Conservation (phyloP, 345 rosid genomes). For the Acer campestre region DNA sequence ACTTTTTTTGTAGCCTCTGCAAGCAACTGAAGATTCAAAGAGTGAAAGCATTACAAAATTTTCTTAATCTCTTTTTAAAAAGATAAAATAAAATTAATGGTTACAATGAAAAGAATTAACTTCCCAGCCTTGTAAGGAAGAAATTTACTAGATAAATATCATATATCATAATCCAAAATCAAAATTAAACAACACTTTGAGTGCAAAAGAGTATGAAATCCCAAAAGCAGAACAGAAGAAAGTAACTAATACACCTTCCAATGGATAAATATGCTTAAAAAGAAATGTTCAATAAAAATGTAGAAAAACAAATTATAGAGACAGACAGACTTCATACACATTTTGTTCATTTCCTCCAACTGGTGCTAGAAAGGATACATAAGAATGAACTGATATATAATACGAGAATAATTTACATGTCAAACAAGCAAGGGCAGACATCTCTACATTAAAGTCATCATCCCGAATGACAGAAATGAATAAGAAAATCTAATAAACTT, state of each 20-base stretch:
- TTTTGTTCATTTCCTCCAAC: background rate
- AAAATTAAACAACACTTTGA: background rate
- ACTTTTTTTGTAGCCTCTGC: constrained; percentile 88
- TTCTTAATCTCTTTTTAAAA: too few relatives aligned
- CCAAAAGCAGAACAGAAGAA: background rate
- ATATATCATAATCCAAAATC: background rate
- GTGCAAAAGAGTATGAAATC: background rate
- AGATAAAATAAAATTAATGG: background rate
- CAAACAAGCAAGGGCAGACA: background rate
- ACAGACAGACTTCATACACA: background rate
- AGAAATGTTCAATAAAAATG: too few relatives aligned
- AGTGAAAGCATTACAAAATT: constrained; percentile 26
- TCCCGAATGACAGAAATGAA: background rate
- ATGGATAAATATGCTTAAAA: background rate
- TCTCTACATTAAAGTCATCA: background rate
- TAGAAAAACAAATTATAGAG: background rate
- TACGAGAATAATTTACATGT: background rate
- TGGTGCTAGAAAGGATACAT: background rate
- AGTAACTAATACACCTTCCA: background rate
- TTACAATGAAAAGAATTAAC: background rate
- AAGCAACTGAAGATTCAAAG: constrained; percentile 75
- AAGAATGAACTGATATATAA: background rate
- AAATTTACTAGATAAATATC: background rate
- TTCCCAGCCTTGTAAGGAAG: background rate
- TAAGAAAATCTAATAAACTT: background rate